Percentiles rank a stretch among this genome's conserved stretches.
phyloP scores from a whole-genome alignment of 177 flowering plant genomes.

The Vitis hybrid region DNA sequence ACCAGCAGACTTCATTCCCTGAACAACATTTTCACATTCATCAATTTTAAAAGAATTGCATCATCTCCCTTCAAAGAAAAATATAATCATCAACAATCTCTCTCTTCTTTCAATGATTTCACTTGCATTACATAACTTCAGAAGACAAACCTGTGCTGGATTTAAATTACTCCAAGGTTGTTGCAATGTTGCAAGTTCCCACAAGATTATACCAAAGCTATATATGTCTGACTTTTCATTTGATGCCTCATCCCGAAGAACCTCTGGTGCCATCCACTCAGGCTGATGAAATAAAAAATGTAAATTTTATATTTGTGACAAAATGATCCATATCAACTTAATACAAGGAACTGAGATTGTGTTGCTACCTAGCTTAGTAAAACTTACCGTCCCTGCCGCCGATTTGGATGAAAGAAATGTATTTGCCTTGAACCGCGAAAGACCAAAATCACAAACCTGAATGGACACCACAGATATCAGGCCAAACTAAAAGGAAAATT shows the following conservation, averaged over 20 bases:
- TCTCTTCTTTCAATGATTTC: too few relatives aligned
- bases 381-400: constrained; percentile 97
- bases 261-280: constrained; percentile 99
- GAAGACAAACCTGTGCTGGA: constrained; percentile 78
- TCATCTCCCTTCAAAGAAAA: too few relatives aligned
- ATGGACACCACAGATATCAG: constrained; percentile 11
- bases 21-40: too few relatives aligned
- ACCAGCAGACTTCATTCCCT: too few relatives aligned
- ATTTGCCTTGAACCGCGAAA: constrained; percentile 88
- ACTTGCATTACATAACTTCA: not conserved
- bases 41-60: too few relatives aligned
- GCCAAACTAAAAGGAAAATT: not conserved
- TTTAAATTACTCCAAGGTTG: constrained; percentile 94
- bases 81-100: too few relatives aligned
- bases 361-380: not conserved
- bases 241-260: constrained; percentile 94
- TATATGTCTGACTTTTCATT: constrained; percentile 96
- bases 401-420: constrained; percentile 97
- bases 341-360: not conserved
- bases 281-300: constrained; percentile 48
- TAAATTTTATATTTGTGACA: not conserved
- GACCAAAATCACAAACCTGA: constrained; percentile 96
- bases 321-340: not conserved
- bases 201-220: constrained; percentile 93
- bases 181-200: constrained; percentile 94